Conservation (phyloP, 805 yeast species). For the Candida broadrunensis region DNA sequence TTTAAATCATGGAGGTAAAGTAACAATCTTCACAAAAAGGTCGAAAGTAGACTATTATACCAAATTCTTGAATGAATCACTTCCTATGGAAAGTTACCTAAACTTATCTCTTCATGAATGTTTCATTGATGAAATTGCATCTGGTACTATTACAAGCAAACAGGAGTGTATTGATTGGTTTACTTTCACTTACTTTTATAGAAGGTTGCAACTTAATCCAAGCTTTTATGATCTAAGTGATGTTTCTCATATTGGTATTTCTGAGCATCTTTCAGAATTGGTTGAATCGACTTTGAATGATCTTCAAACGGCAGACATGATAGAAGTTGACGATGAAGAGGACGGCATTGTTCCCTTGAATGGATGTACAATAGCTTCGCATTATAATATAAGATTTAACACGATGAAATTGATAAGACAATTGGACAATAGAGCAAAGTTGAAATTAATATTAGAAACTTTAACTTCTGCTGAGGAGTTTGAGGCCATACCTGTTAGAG, state of each 20-base stretch:
- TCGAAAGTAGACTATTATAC: conserved; percentile 61
- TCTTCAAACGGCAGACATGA: conserved; percentile 54
- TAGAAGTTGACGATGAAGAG: conserved; percentile 47
- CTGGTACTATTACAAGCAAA: conserved; percentile 56
- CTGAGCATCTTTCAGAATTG: conserved; percentile 79
- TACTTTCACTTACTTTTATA: conserved; percentile 77
- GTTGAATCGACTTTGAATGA: conserved; percentile 72
- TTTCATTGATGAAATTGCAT: conserved; percentile 70
- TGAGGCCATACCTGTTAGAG: conserved; percentile 59
- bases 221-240: conserved; percentile 81
- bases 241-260: conserved; percentile 61
- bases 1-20: conserved; percentile 25
- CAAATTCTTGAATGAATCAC: conserved; percentile 66
- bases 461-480: conserved; percentile 71
- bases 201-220: conserved; percentile 80
- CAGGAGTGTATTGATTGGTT: conserved; percentile 93
- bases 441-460: conserved; percentile 62
- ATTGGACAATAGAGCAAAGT: conserved; percentile 52
- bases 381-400: conserved; percentile 60
- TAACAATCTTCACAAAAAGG: conserved; percentile 54
- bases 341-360: conserved; percentile 55
- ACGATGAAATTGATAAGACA: conserved; percentile 65
- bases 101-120: conserved; percentile 60
- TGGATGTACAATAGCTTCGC: conserved; percentile 73
- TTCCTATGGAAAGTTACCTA: conserved; percentile 82